Base-by-base conservation (phyloP, 1,139 yeast species). In the Sugiyamaella japonica region DNA sequence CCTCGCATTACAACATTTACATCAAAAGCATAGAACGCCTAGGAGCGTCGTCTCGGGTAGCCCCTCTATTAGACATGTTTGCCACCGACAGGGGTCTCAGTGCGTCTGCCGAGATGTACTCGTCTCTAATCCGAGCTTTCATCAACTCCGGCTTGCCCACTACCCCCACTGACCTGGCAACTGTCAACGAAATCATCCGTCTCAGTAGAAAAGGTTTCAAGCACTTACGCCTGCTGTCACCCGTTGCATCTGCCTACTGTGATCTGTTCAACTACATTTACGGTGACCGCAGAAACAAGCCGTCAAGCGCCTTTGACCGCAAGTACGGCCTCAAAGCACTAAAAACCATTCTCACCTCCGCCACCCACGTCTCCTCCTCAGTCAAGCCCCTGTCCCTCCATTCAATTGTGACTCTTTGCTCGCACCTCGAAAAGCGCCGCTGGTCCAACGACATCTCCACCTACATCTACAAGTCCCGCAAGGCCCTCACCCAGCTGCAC, bases 41-140 rank as follows among this genome's bases (percentile, higher is more conserved):
- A 3, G 61, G 59, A n/a, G 39, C 50, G 13, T 31, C 48, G 12
- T 31, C 34, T 1, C 49, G 46, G n/a, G 48, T 52, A 1, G 37
- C 37, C 39, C 40, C 42, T 8, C 15, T 54, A 9, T 29, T 54
- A 7, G 40, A 25, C 10, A 16, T 38, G 28, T 40, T 52, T 38
- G 17, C n/a, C 12, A 5, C 20, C 10, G 54, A 20, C 34, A 16
- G 25, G 16, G 46, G 31, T 41, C 28, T 42, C 20, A 44, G 31
- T 34, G 56, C 56, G 23, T 50, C 61, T 2, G 57, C 60, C 7
- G 53, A 54, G 16, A 54, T 55, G 52, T 52, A 42, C 44, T 58
- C 56, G n/a, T 50, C 48, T 8, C 48, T 59, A n/a, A 56, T 59
- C 44, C 36, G 56, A n/a, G 52, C 59, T 1, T 56, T 41, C 37